These are phyloP conservation scores for Sedum album DNA, from an alignment of 164 flowering plant genomes.

Conservation along the genomic window DNA sequence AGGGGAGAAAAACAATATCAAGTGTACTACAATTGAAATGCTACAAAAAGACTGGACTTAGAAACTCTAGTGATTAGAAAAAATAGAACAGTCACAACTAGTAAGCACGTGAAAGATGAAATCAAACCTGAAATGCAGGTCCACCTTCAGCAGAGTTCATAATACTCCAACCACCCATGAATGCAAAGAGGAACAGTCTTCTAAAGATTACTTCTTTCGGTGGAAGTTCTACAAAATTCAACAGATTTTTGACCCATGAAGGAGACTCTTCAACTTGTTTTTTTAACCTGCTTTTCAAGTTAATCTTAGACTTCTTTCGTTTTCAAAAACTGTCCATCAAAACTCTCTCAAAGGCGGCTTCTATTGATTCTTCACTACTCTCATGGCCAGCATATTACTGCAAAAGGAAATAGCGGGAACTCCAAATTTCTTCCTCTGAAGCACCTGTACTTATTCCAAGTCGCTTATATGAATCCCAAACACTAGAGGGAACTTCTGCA, in stretches of 20 bases:
- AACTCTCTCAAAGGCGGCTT: conserved; percentile 89
- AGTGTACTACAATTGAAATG: not conserved
- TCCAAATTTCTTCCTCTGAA: conserved; percentile 87
- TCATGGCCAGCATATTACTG: conserved; percentile 42
- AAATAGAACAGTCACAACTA: too few species aligned
- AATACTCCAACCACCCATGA: conserved; percentile 93
- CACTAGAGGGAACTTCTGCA: conserved; percentile 50
- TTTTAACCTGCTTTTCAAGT: conserved; percentile 76
- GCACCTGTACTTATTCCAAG: conserved; percentile 76
- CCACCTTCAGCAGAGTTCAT: conserved; percentile 92
- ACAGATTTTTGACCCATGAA: conserved; percentile 72
- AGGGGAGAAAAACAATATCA: too few species aligned
- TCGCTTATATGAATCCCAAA: conserved; percentile 90
- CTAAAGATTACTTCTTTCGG: conserved; percentile 63
- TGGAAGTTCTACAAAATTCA: conserved; percentile 75
- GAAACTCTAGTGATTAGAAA: conserved; percentile 15
- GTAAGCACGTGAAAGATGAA: not conserved
- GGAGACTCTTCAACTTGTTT: conserved; percentile 94
- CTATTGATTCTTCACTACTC: conserved; percentile 86
- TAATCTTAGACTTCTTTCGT: conserved; percentile 81
- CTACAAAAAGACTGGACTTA: not conserved
- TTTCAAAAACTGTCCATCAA: conserved; percentile 63
- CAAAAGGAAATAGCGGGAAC: conserved; percentile 75
- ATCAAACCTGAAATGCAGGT: conserved; percentile 92
- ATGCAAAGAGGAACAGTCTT: conserved; percentile 75